phyloP scores from a whole-genome alignment of 2,329 filamentous ascomycete genomes.

The Phyllosticta citriasiana region DNA sequence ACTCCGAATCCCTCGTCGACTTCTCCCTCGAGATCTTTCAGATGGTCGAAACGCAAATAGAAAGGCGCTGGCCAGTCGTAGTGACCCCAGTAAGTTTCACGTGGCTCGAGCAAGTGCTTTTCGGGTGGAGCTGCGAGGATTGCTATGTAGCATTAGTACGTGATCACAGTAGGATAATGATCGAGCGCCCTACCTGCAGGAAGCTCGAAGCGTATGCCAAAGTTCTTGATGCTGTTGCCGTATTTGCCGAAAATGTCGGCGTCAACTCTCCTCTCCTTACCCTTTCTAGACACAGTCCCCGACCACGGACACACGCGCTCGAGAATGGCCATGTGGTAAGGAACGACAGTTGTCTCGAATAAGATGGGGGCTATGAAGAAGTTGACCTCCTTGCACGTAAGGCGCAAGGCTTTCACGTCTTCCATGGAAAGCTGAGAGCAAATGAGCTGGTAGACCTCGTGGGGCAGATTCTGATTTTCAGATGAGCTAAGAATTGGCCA shows the following conservation, averaged over 20 bases:
- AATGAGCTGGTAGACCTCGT: conserved; percentile 54
- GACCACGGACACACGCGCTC: conserved; percentile 25
- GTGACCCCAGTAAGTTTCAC: conserved; percentile 52
- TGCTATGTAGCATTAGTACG: conserved; percentile 11
- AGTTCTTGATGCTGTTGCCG: conserved; percentile 49
- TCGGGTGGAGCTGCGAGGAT: conserved; percentile 40
- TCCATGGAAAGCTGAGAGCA: conserved; percentile 45
- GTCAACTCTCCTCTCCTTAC: conserved; percentile 42
- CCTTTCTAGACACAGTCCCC: conserved; percentile 9
- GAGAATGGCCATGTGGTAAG: conserved; percentile 54
- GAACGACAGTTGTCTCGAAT: conserved; percentile 54
- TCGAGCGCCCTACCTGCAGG: conserved; percentile 34
- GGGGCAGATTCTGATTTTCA: conserved; percentile 35
- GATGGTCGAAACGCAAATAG: conserved; percentile 49
- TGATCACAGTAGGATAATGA: no score
- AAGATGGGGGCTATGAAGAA: conserved; percentile 46
- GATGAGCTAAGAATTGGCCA: background rate
- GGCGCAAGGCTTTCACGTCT: conserved; percentile 50
- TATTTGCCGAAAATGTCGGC: conserved; percentile 54
- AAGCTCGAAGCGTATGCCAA: conserved; percentile 61
- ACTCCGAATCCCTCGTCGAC: conserved; percentile 55
- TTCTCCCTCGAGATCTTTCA: conserved; percentile 51
- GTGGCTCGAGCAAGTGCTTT: conserved; percentile 46
- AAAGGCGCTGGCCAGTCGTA: conserved; percentile 54
- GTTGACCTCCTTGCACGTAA: conserved; percentile 53